phyloP scores from a whole-genome alignment of 2,329 filamentous ascomycete species.

The Leptographium wingfieldii region DNA sequence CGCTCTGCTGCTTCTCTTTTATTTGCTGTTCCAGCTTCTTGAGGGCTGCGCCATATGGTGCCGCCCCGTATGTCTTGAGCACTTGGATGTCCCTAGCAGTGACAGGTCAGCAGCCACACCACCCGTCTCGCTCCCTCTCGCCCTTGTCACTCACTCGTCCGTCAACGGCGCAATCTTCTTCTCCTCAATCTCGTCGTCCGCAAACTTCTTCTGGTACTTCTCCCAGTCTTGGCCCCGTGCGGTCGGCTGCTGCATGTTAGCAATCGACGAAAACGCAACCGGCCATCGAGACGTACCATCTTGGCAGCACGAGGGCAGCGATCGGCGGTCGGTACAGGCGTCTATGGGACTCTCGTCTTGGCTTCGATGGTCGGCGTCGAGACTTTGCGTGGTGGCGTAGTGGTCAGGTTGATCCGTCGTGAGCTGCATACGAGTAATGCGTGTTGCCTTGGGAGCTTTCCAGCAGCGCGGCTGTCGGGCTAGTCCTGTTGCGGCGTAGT shows the following conservation, averaged over 20 bases:
- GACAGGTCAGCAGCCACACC: slow-evolving; percentile 13
- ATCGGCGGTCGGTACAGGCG: background rate
- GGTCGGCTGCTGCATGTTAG: slow-evolving; percentile 56
- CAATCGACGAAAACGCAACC: background rate
- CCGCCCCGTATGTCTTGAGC: slow-evolving; percentile 95
- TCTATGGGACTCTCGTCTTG: background rate
- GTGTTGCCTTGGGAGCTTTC: slow-evolving; percentile 5
- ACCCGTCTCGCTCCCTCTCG: background rate
- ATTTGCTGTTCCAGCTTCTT: slow-evolving; percentile 99
- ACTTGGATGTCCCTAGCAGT: slow-evolving; percentile 84
- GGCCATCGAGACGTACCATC: background rate
- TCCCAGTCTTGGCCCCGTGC: slow-evolving; percentile 93
- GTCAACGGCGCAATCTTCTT: slow-evolving; percentile 98
- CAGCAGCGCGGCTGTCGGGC: slow-evolving; percentile 9
- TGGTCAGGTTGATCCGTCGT: background rate
- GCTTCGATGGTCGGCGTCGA: background rate
- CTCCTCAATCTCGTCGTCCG: slow-evolving; percentile 93
- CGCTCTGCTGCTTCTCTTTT: slow-evolving; percentile 95
- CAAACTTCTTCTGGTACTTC: slow-evolving; percentile 96
- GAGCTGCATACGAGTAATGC: slow-evolving; percentile 1
- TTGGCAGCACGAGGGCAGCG: background rate
- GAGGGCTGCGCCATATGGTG: slow-evolving; percentile 82
- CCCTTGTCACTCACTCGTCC: slow-evolving; percentile 62
- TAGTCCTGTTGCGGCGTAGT: slow-evolving; percentile 4
- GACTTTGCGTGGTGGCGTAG: background rate